phyloP scores from a whole-genome alignment of 441 rosid species.

The Rhodomyrtus psidioides region DNA sequence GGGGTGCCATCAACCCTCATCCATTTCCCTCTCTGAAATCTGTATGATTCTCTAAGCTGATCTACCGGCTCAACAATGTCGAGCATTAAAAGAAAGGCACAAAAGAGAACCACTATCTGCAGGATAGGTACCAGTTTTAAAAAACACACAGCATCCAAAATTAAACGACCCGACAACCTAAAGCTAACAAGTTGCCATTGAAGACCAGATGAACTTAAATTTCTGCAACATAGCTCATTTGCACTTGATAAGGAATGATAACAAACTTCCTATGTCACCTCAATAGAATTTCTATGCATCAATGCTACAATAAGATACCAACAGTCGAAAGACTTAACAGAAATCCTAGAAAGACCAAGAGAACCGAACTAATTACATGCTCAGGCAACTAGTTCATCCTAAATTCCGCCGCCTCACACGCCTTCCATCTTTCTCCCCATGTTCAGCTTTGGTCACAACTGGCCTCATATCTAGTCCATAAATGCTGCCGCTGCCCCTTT shows the following conservation, averaged over 20 bases:
- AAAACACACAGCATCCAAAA: neutral
- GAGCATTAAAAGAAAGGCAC: neutral
- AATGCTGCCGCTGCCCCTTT: slow-evolving; percentile 73
- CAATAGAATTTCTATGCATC: neutral
- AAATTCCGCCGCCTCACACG: slow-evolving; percentile 45
- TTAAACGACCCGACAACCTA: neutral
- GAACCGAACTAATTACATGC: neutral
- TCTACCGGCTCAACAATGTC: neutral
- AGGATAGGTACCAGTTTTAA: neutral
- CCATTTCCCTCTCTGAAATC: neutral
- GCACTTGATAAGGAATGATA: neutral
- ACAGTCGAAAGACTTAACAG: neutral
- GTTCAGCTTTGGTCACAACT: slow-evolving; percentile 41
- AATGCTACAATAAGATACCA: slow-evolving; percentile 11
- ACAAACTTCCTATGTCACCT: neutral
- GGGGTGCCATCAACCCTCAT: neutral
- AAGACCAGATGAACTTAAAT: neutral
- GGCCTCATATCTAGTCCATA: slow-evolving; percentile 47
- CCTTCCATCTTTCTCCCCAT: slow-evolving; percentile 51
- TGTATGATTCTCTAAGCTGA: neutral
- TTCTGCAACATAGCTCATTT: neutral
- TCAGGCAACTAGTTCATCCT: neutral
- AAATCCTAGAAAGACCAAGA: neutral
- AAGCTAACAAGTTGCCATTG: neutral
- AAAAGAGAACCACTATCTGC: neutral